Percentiles rank a stretch among this genome's conserved stretches.
These are phyloP conservation scores for Alternaria sp. DNA, from an alignment of 2,329 filamentous ascomycete genomes.

Conservation along the genomic window DNA sequence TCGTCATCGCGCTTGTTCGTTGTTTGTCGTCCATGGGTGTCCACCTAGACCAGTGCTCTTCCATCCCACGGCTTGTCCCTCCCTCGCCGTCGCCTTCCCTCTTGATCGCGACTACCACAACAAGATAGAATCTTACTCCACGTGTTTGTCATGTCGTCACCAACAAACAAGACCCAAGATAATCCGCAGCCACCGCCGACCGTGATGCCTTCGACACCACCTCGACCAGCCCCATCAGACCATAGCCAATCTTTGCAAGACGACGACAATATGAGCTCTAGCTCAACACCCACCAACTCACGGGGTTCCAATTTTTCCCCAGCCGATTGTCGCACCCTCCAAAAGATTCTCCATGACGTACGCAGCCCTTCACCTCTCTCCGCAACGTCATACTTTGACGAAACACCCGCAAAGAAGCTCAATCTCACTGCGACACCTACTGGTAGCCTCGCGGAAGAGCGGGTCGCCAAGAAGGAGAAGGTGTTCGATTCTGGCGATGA, in stretches of 20 bases:
- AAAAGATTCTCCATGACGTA: slow-evolving; percentile 14
- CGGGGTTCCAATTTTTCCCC: neutral
- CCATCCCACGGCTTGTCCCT: neutral
- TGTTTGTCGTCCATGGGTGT: slow-evolving; percentile 5
- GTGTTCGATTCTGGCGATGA: slow-evolving; percentile 8
- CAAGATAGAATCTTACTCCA: neutral
- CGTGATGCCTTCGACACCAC: neutral
- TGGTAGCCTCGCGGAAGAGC: neutral
- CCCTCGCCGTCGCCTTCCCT: neutral
- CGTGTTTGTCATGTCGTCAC: neutral
- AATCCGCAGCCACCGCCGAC: neutral
- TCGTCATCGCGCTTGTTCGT: neutral
- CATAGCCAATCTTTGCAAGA: neutral
- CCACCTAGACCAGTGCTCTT: neutral
- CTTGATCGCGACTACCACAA: neutral
- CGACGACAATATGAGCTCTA: neutral
- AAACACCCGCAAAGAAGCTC: neutral
- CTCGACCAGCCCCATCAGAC: neutral
- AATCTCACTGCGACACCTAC: neutral
- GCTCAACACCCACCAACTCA: neutral
- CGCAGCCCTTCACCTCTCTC: slow-evolving; percentile 2
- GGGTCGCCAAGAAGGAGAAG: neutral
- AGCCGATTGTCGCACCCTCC: slow-evolving; percentile 17
- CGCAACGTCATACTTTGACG: neutral
- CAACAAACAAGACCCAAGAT: neutral